A percentile compares a stretch with the other conserved stretches of the same genome.
Evolutionary conservation across 352 stramenopile genomes (phyloP).

Genomic region (Globisporangium heterothallicum): DNA sequence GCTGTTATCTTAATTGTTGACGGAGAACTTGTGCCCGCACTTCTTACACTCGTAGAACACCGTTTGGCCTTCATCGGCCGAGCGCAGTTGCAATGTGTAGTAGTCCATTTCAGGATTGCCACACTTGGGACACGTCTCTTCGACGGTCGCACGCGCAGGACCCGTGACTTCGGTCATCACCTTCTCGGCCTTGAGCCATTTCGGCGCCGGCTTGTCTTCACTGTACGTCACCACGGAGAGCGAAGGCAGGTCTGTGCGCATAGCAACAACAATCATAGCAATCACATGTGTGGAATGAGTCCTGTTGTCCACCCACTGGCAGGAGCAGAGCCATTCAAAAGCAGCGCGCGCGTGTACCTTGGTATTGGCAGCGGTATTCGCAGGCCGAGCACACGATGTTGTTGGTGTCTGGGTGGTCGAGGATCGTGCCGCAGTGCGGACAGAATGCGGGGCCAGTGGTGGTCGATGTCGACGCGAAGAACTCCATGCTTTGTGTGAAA

Average conservation of each 20-base stretch:
- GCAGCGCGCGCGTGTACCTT: no score
- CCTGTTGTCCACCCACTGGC: no score
- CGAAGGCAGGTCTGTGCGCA: constrained; percentile 59
- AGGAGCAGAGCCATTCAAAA: not conserved
- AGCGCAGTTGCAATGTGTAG: constrained; percentile 99
- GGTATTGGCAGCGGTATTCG: constrained; percentile 79
- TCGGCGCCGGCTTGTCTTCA: constrained; percentile 69
- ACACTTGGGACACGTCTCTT: constrained; percentile 98
- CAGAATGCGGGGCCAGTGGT: constrained; percentile 82
- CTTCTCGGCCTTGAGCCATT: constrained; percentile 74
- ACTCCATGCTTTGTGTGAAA: constrained; percentile 40
- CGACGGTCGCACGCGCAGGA: constrained; percentile 91
- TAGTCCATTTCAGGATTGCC: constrained; percentile 96
- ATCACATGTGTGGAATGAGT: constrained; percentile 7
- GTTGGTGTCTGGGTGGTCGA: constrained; percentile 84
- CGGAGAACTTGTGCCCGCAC: constrained; percentile 89
- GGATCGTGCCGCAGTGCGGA: constrained; percentile 82
- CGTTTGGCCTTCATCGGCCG: constrained; percentile 98
- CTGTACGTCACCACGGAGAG: constrained; percentile 71
- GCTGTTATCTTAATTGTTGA: constrained; percentile 72
- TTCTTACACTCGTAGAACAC: constrained; percentile 99
- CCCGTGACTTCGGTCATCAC: constrained; percentile 78
- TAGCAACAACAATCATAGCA: constrained; percentile 1
- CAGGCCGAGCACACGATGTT: constrained; percentile 84
- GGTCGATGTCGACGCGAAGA: constrained; percentile 56